Evolutionary conservation across 2,329 filamentous ascomycete species (phyloP).

Genomic region (Cercospora sojina): DNA sequence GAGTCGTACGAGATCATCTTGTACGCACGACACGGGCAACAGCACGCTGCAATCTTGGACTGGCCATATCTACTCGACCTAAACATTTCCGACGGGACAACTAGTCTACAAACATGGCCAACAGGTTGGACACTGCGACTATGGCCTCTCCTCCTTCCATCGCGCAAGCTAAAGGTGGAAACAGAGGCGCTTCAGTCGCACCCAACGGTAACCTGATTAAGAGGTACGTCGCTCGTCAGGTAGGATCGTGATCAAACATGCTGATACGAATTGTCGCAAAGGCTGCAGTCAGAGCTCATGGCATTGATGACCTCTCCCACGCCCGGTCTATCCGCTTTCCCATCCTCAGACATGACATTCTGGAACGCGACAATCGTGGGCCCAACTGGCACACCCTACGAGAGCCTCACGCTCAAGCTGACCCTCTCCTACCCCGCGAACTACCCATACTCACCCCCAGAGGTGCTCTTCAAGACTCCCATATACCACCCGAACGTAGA

Average conservation of each 20-base stretch:
- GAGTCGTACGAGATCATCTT: not conserved
- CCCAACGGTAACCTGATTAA: conserved; percentile 49
- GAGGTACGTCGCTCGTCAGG: conserved; percentile 40
- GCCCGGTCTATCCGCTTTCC: conserved; percentile 92
- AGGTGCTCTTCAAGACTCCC: conserved; percentile 94
- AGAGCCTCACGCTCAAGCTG: conserved; percentile 84
- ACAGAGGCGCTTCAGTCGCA: conserved; percentile 24
- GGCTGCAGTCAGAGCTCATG: conserved; percentile 96
- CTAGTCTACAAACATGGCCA: conserved; percentile 30
- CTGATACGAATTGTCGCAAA: conserved; percentile 40
- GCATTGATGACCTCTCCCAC: conserved; percentile 95
- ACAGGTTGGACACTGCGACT: conserved; percentile 34
- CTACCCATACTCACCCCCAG: conserved; percentile 89
- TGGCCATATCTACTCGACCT: not conserved
- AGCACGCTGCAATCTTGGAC: not conserved
- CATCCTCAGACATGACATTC: conserved; percentile 81
- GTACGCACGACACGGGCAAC: not conserved
- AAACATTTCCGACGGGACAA: conserved; percentile 25
- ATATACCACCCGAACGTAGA: conserved; percentile 99
- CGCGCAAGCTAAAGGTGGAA: conserved; percentile 34
- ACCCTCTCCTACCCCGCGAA: conserved; percentile 85
- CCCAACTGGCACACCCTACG: conserved; percentile 87
- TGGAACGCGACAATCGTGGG: conserved; percentile 95
- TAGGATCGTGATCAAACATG: not conserved
- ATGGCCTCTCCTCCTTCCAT: conserved; percentile 36